A percentile compares a stretch with the other conserved stretches of the same genome.
Evolutionary conservation across 768 basidiomycete species (phyloP).

Genomic region (Fomitopsis pulvina): DNA sequence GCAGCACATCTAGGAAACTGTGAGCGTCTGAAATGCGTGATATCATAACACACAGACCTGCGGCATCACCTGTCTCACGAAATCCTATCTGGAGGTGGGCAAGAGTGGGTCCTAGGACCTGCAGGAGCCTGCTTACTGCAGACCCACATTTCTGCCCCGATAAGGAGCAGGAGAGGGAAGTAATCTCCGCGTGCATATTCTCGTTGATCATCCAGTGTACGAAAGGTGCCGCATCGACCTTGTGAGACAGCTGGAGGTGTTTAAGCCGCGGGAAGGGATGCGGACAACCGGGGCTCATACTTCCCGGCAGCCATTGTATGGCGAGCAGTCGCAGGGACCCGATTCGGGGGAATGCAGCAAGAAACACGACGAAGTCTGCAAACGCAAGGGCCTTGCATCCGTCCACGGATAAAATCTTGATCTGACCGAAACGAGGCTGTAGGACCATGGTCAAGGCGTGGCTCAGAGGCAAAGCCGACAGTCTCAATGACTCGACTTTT

Average conservation of each 20-base stretch:
- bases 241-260: conserved; percentile 12
- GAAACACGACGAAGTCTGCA: conserved; percentile 9
- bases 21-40: neutral
- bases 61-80: conserved; percentile 13
- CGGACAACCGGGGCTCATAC: neutral
- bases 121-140: conserved; percentile 10
- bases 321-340: conserved; percentile 8
- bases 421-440: conserved; percentile 1
- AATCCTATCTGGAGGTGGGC: conserved; percentile 14
- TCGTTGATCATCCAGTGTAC: conserved; percentile 12
- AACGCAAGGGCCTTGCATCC: conserved; percentile 13
- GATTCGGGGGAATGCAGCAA: conserved; percentile 5
- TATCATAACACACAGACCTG: conserved; percentile 9
- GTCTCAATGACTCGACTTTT: conserved; percentile 4
- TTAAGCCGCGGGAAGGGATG: neutral
- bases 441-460: conserved; percentile 5
- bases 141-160: conserved; percentile 8
- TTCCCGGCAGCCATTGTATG: conserved; percentile 11
- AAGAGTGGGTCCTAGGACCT: conserved; percentile 10
- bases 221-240: conserved; percentile 12
- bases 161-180: conserved; percentile 11
- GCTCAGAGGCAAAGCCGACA: conserved; percentile 9
- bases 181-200: neutral
- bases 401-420: conserved; percentile 8
- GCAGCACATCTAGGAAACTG: conserved; percentile 11